Conservation (phyloP, 2,329 filamentous ascomycete genomes). For the Verticillium klebahnii region DNA sequence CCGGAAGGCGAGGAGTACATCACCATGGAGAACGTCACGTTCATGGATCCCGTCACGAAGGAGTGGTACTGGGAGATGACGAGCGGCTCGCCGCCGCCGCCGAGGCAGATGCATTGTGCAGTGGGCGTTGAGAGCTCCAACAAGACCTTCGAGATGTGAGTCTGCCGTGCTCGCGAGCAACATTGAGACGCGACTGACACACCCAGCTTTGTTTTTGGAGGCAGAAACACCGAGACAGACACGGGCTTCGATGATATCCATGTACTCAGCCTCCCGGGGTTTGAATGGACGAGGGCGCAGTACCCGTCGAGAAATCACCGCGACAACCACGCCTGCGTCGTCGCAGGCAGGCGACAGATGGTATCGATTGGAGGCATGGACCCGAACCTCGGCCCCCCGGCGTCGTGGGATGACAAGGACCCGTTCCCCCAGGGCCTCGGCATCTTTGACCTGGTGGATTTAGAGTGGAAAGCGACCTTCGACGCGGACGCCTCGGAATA, state of each 20-base stretch:
- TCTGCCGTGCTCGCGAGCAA: background rate
- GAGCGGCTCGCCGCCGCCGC: slow-evolving; percentile 21
- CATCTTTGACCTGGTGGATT: slow-evolving; percentile 32
- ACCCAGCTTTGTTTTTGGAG: slow-evolving; percentile 31
- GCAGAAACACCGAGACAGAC: slow-evolving; percentile 15
- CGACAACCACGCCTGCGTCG: slow-evolving; percentile 26
- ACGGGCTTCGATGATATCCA: slow-evolving; percentile 23
- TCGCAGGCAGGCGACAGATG: slow-evolving; percentile 34
- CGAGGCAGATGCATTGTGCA: slow-evolving; percentile 24
- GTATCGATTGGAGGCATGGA: slow-evolving; percentile 29
- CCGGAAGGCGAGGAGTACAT: slow-evolving; percentile 6
- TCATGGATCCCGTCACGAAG: slow-evolving; percentile 28
- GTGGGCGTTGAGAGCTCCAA: slow-evolving; percentile 25
- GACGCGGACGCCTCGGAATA: slow-evolving; percentile 27
- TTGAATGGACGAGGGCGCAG: slow-evolving; percentile 27
- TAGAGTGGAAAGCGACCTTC: slow-evolving; percentile 28
- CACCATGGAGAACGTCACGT: slow-evolving; percentile 21
- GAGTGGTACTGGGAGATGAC: slow-evolving; percentile 29
- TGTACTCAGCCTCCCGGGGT: slow-evolving; percentile 32
- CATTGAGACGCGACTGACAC: too few relatives aligned
- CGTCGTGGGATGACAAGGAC: slow-evolving; percentile 17
- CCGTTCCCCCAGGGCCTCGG: slow-evolving; percentile 31
- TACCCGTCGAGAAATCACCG: slow-evolving; percentile 15
- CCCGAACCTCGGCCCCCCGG: background rate
- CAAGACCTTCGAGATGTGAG: slow-evolving; percentile 30